These are phyloP conservation scores for Micromonas pusilla DNA, from an alignment of 139 green algal species.

Conservation along the genomic window DNA sequence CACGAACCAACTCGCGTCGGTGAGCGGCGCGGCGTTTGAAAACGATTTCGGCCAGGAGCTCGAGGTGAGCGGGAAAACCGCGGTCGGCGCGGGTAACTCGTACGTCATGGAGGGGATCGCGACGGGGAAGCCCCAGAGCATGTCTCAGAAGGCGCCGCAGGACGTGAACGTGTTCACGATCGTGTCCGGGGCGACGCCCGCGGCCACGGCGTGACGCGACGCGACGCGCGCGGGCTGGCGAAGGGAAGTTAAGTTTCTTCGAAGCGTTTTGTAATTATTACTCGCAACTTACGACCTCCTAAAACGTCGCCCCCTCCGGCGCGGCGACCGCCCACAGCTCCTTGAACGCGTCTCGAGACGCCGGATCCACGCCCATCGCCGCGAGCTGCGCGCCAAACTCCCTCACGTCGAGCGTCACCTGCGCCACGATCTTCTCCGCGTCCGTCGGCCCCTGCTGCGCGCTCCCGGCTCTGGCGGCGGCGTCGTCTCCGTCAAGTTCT, in stretches of 20 bases:
- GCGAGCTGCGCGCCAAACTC: constrained; percentile 56
- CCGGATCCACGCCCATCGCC: constrained; percentile 34
- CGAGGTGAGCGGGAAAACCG: constrained; percentile 23
- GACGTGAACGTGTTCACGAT: not conserved
- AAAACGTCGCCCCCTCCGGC: constrained; percentile 1
- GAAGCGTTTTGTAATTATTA: too few species aligned
- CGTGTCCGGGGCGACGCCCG: too few species aligned
- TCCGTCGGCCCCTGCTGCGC: constrained; percentile 52
- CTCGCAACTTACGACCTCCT: too few species aligned
- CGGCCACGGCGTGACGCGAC: too few species aligned
- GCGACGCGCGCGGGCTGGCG: too few species aligned
- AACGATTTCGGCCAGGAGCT: constrained; percentile 32
- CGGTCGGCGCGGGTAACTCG: not conserved
- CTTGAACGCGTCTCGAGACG: not conserved
- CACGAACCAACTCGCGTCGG: constrained; percentile 27
- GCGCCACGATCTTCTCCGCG: constrained; percentile 77
- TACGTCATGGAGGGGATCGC: not conserved
- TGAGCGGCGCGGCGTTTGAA: not conserved
- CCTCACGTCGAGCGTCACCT: constrained; percentile 45
- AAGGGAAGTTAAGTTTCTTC: too few species aligned
- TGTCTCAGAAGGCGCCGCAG: not conserved
- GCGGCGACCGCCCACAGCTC: constrained; percentile 29
- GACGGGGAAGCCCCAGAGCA: not conserved
- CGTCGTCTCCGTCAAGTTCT: too few species aligned
- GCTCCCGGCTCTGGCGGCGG: constrained; percentile 29